Percentiles rank a stretch among this genome's conserved stretches.
Evolutionary conservation across 2,329 filamentous ascomycete species (phyloP).

Genomic region (Cercospora zeae-maydis): DNA sequence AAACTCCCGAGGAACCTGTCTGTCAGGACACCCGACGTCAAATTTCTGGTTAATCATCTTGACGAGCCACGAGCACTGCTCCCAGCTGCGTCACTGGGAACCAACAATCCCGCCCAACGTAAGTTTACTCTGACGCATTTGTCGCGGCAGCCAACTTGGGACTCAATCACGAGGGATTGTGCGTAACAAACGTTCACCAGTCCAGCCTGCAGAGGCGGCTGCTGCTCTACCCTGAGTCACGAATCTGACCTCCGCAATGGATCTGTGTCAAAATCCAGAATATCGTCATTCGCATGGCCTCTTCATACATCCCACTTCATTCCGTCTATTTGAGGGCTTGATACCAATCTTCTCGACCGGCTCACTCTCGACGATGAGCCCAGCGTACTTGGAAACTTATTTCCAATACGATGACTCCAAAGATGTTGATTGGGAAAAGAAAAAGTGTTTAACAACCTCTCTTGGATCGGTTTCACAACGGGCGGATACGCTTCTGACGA

Average conservation of each 20-base stretch:
- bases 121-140: not conserved
- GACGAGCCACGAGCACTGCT: slow-evolving; percentile 49
- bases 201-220: not conserved
- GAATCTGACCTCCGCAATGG: slow-evolving; percentile 10
- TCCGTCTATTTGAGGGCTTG: slow-evolving; percentile 41
- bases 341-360: slow-evolving; percentile 51
- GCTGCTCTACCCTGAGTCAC: slow-evolving; percentile 2
- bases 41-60: slow-evolving; percentile 48
- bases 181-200: not conserved
- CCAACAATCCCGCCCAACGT: not conserved
- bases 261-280: slow-evolving; percentile 48
- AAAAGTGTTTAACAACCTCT: slow-evolving; percentile 51
- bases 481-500: slow-evolving; percentile 41
- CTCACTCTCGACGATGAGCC: slow-evolving; percentile 44
- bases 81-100: not conserved
- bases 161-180: not conserved
- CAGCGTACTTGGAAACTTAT: slow-evolving; percentile 47
- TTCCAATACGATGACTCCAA: slow-evolving; percentile 42
- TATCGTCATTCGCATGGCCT: slow-evolving; percentile 47
- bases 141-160: not conserved
- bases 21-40: slow-evolving; percentile 38
- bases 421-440: slow-evolving; percentile 51
- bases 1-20: not conserved
- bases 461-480: slow-evolving; percentile 58
- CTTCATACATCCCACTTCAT: slow-evolving; percentile 44